Conservation (phyloP, 106 monocot species). For the Dioscorea dumetorum region DNA sequence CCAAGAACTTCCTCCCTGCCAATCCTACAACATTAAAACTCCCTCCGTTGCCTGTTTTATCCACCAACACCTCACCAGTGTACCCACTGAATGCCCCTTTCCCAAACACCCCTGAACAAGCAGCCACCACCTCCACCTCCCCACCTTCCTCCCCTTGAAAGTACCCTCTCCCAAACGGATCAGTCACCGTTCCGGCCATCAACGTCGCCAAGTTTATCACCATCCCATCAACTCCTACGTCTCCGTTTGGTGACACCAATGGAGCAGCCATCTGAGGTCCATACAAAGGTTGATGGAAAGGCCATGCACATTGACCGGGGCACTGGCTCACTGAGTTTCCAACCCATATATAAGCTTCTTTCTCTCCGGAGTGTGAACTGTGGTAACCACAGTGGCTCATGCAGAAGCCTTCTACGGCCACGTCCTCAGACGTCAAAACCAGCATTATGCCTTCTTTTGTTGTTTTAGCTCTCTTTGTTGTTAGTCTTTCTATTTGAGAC, state of each 20-base stretch:
- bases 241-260: slow-evolving; percentile 19
- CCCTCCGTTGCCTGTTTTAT: neutral
- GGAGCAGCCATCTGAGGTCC: slow-evolving; percentile 17
- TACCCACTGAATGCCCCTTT: slow-evolving; percentile 20
- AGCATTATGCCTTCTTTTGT: slow-evolving; percentile 21
- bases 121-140: slow-evolving; percentile 17
- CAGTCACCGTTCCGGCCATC: slow-evolving; percentile 18
- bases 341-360: slow-evolving; percentile 31
- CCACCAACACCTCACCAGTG: slow-evolving; percentile 11
- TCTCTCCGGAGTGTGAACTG: slow-evolving; percentile 8
- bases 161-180: slow-evolving; percentile 10
- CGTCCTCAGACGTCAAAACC: slow-evolving; percentile 57
- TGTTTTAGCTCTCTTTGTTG: neutral
- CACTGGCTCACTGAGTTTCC: slow-evolving; percentile 29
- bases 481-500: slow-evolving; percentile 16
- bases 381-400: slow-evolving; percentile 63
- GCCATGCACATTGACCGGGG: slow-evolving; percentile 32
- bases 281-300: slow-evolving; percentile 25
- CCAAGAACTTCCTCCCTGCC: slow-evolving; percentile 13
- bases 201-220: slow-evolving; percentile 15
- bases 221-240: slow-evolving; percentile 20
- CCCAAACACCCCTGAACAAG: slow-evolving; percentile 17
- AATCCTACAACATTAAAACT: slow-evolving; percentile 14
- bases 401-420: slow-evolving; percentile 68
- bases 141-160: slow-evolving; percentile 11